phyloP scores from a whole-genome alignment of 345 rosid genomes.

The Trapa incisa region DNA sequence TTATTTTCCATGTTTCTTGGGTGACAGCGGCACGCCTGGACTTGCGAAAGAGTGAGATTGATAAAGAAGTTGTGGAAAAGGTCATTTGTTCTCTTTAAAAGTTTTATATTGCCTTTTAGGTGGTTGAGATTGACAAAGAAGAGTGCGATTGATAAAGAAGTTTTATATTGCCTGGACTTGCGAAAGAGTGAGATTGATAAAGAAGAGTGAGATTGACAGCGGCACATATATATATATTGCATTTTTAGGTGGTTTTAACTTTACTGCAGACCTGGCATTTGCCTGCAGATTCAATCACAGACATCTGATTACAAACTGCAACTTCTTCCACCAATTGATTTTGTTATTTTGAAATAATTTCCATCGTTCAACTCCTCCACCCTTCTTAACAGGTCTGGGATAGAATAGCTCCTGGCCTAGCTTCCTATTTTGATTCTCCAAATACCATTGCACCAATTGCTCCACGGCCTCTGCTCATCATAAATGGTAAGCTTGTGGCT shows the following conservation, averaged over 20 bases:
- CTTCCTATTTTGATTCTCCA: conserved; percentile 61
- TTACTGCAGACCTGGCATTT: neutral
- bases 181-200: too few relatives aligned
- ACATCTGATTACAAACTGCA: neutral
- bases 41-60: conserved; percentile 49
- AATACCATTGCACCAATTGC: conserved; percentile 55
- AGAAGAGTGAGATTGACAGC: too few relatives aligned
- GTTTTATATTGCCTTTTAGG: too few relatives aligned
- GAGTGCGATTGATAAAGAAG: too few relatives aligned
- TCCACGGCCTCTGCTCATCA: conserved; percentile 57
- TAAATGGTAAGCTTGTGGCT: conserved; percentile 37
- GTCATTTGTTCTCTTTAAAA: conserved; percentile 16
- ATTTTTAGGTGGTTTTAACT: neutral
- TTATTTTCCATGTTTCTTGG: neutral
- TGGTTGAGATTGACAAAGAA: too few relatives aligned
- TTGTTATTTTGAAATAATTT: neutral
- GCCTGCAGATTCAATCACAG: neutral
- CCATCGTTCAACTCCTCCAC: neutral
- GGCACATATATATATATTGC: neutral
- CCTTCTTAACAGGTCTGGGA: conserved; percentile 56
- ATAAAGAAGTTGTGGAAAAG: conserved; percentile 76
- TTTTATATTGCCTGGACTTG: too few relatives aligned
- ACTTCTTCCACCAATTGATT: neutral
- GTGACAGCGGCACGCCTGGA: conserved; percentile 58
- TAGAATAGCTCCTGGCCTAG: conserved; percentile 82